Base-by-base conservation (phyloP, 768 basidiomycete species). In the Mycena galopus region DNA sequence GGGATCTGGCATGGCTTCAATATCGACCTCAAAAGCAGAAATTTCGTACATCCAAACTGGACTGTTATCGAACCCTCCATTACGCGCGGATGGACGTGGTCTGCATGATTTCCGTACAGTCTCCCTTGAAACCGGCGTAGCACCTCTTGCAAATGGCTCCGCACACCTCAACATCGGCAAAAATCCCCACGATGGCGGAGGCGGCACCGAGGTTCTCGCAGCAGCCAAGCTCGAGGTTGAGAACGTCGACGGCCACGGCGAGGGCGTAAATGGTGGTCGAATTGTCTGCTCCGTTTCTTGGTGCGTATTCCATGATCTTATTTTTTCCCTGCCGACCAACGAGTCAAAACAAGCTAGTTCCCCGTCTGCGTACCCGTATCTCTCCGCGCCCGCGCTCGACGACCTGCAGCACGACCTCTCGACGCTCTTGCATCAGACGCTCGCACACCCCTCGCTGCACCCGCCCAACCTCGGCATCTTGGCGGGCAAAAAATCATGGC, bases 111-210 rank as follows among this genome's bases (percentile, higher is more conserved):
- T 88, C 76, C 87, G 96, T 32, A 82, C 88, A 0, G 86, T 96
- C 25, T 84, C 89, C 10, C 88, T 97, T 32, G 92, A 94, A 81
- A 94, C 94, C 0, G 93, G 93, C 25, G 88, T 93, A 2, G 90
- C 91, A 19, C 93, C 94, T 7, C 87, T 95, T 7, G 93, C 95
- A 23, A 96, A 96, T 71, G 96, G 96, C 8, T 96, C 94, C 73
- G 94, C 94, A 7, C 88, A 89, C 27, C 83, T 96, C 10, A 89
- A 85, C 73, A 88, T 96, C n/a, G 95, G 94, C 1, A 84, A 85
- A 73, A 84, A 83, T 70, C 82, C 86, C 29, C 84, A 84, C 55
- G 86, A 88, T 53, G 88, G 87, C 12, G 89, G 88, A 1, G 90
- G 89, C 2, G 91, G 92, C 0, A 96, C 96, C 0, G 94, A 96